Percentiles rank a stretch among this genome's conserved stretches.
These are phyloP conservation scores for Ustilago loliicola DNA, from an alignment of 1,284 basidiomycete species.

Conservation along the genomic window DNA sequence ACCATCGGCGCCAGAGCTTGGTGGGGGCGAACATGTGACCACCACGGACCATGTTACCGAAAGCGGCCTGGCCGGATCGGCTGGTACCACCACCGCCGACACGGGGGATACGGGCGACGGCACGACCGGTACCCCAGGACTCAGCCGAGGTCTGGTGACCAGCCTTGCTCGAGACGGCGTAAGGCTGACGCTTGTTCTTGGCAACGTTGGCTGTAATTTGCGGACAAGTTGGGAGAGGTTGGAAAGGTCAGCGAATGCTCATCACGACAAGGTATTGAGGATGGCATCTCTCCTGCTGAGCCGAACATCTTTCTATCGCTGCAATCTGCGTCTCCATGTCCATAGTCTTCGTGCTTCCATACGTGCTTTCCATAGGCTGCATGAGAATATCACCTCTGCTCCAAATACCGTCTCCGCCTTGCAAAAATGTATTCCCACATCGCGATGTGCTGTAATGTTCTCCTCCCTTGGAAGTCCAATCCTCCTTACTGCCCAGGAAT, in stretches of 20 bases:
- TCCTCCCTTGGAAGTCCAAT: not conserved
- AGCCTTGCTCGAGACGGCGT: constrained; percentile 96
- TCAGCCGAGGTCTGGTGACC: constrained; percentile 99
- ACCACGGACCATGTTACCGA: constrained; percentile 80
- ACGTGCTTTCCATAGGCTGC: not conserved
- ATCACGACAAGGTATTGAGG: not conserved
- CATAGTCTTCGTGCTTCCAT: not conserved
- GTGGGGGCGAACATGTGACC: constrained; percentile 99
- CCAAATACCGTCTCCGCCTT: no score
- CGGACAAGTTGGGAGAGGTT: not conserved
- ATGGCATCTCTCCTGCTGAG: not conserved
- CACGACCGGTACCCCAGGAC: constrained; percentile 99
- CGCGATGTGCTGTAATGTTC: not conserved
- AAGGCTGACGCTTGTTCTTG: constrained; percentile 98
- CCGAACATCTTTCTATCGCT: not conserved
- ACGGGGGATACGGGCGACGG: constrained; percentile 99
- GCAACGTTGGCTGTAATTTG: constrained; percentile 86
- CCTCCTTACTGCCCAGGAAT: not conserved
- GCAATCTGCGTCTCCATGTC: not conserved
- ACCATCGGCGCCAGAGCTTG: constrained; percentile 99
- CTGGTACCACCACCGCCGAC: constrained; percentile 98
- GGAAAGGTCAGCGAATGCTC: constrained; percentile 14
- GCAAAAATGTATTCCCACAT: no score
- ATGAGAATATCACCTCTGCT: not conserved
- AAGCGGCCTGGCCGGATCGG: constrained; percentile 96